Percentiles rank a stretch among this genome's conserved stretches.
These are phyloP conservation scores for Trichosanthes truncata DNA, from an alignment of 306 rosid species.

Conservation along the genomic window DNA sequence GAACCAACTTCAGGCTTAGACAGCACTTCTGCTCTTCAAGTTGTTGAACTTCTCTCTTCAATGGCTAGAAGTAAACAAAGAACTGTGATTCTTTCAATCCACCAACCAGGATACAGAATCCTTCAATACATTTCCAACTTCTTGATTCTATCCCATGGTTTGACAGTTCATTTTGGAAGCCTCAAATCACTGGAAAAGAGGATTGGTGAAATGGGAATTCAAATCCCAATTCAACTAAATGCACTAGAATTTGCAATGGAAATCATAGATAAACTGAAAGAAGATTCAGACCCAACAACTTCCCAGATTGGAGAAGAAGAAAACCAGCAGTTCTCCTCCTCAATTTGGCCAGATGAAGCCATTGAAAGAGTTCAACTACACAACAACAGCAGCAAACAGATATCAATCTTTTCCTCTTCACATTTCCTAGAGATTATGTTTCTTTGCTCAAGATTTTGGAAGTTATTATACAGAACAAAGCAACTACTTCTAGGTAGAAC, in stretches of 20 bases:
- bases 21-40: conserved; percentile 50
- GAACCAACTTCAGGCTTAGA: conserved; percentile 88
- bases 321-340: conserved; percentile 15
- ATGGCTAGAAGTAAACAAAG: conserved; percentile 50
- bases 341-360: conserved; percentile 29
- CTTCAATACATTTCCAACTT: conserved; percentile 57
- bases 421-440: conserved; percentile 49
- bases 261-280: conserved; percentile 42
- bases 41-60: conserved; percentile 58
- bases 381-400: neutral
- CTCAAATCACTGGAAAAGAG: conserved; percentile 47
- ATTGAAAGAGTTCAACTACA: conserved; percentile 10
- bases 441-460: conserved; percentile 83
- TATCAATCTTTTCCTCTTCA: conserved; percentile 4
- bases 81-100: conserved; percentile 67
- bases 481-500: conserved; percentile 77
- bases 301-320: conserved; percentile 11
- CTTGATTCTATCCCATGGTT: conserved; percentile 68
- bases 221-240: conserved; percentile 61
- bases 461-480: conserved; percentile 74
- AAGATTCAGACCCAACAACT: conserved; percentile 13
- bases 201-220: conserved; percentile 38
- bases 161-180: conserved; percentile 62
- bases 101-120: conserved; percentile 83
- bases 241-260: conserved; percentile 81